Base-by-base conservation (phyloP, 148 eudicot species). In the Chenopodium suecicum region DNA sequence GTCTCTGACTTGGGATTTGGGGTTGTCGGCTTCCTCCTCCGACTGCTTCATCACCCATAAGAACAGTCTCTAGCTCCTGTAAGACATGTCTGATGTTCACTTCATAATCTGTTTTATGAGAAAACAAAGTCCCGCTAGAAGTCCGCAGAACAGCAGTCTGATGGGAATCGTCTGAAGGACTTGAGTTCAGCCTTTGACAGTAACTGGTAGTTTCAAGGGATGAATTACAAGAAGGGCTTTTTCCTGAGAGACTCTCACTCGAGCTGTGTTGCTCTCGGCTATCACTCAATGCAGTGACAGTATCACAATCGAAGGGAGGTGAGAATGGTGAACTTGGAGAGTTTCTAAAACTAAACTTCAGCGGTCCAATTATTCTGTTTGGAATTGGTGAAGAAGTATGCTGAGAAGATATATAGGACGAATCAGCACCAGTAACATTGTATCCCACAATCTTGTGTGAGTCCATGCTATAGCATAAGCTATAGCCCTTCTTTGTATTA, bases 311-410 rank as follows among this genome's bases (percentile, higher is more conserved):
- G 34, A 88, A 89, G 75, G 79, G 89, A 62, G 84, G 78, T 2
- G 89, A 87, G 83, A 95, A 91, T 44, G 98, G 91, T 8, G 95
- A 92, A 81, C 81, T 88, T 1, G 98, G 97, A 4, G 98, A 94
- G 78, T 87, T 87, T 83, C 85, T 81, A n/a, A 83, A 52, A 69
- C 78, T 83, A 52, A 87, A 84, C 80, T 92, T 92, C 81, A 87
- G 60, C 8, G 92, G 81, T 58, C 79, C 91, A 19, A 86, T 78
- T 23, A 88, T 80, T 16, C 83, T 69, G 16, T 85, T 82, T 10
- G 90, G 90, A 37, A 89, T n/a, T 25, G 90, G 83, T 29, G 91
- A 85, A 71, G 87, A 74, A 47, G 85, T 13, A 20, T 86, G 75
- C 54, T 86, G 84, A 62, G 89, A 64, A 58, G 92, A 69, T 46